phyloP scores from a whole-genome alignment of 768 basidiomycete genomes.

The Russula sp. region DNA sequence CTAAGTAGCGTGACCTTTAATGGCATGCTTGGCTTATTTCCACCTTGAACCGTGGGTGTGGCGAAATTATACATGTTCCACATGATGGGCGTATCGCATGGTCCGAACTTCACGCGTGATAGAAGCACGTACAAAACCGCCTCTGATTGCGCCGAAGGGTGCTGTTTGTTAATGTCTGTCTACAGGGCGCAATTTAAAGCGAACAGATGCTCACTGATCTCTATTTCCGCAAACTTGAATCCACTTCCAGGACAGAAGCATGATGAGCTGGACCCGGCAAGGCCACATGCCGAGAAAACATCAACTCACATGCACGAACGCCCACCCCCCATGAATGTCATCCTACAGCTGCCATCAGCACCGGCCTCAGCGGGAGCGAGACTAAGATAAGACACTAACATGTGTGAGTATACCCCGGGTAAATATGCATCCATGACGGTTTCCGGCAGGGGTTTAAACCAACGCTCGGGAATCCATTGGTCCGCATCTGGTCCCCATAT shows the following conservation, averaged over 20 bases:
- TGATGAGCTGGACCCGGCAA: background rate
- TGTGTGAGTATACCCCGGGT: slow-evolving; percentile 26
- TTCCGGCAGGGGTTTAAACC: slow-evolving; percentile 29
- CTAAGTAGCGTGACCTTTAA: slow-evolving; percentile 31
- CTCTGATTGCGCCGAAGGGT: slow-evolving; percentile 29
- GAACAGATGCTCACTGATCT: slow-evolving; percentile 26
- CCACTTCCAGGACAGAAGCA: slow-evolving; percentile 8
- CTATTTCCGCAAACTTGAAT: slow-evolving; percentile 29
- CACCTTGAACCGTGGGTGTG: slow-evolving; percentile 33
- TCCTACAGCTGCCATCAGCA: slow-evolving; percentile 27
- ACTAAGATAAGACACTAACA: slow-evolving; percentile 7
- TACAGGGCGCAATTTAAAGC: background rate
- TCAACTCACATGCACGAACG: slow-evolving; percentile 36
- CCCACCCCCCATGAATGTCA: slow-evolving; percentile 37
- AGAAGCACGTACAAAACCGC: slow-evolving; percentile 35
- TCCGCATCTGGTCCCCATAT: slow-evolving; percentile 30
- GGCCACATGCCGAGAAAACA: background rate
- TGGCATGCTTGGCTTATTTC: slow-evolving; percentile 32
- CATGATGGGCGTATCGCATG: slow-evolving; percentile 32
- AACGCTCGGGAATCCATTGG: slow-evolving; percentile 31
- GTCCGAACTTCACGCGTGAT: slow-evolving; percentile 33
- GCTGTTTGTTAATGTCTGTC: slow-evolving; percentile 1
- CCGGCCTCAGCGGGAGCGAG: background rate
- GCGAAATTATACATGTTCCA: slow-evolving; percentile 37
- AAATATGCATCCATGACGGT: slow-evolving; percentile 30